Percentiles rank a stretch among this genome's conserved stretches.
These are phyloP conservation scores for Auxenochlorella pyrenoidosa DNA, from an alignment of 139 green algal genomes.

Conservation along the genomic window DNA sequence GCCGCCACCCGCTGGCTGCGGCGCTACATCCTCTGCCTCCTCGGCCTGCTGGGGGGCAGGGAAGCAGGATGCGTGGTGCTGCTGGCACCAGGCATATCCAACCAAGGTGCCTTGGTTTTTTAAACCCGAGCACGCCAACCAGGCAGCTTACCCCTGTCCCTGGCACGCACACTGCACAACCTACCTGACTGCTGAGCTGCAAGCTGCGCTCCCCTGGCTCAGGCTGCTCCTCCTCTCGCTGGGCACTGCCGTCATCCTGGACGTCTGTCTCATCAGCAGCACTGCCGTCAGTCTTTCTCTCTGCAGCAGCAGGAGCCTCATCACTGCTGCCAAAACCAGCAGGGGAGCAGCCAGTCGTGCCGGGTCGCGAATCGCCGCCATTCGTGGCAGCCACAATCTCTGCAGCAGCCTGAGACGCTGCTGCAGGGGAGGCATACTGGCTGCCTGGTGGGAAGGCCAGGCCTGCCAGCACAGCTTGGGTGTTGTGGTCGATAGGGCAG, in stretches of 20 bases:
- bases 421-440: constrained; percentile 6
- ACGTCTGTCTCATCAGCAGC: background rate
- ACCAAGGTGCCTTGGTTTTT: too few species aligned
- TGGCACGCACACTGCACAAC: background rate
- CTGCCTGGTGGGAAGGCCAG: constrained; percentile 17
- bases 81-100: too few species aligned
- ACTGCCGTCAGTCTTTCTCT: too few species aligned
- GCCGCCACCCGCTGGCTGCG: background rate
- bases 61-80: too few species aligned
- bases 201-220: background rate
- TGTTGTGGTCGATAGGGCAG: constrained; percentile 29
- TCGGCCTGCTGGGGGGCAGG: background rate
- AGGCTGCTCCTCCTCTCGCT: background rate
- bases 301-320: too few species aligned
- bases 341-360: background rate
- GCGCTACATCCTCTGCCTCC: background rate
- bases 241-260: too few species aligned
- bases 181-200: background rate
- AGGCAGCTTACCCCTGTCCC: too few species aligned
- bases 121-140: too few species aligned
- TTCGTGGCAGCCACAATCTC: background rate
- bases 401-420: background rate
- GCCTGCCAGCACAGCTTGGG: background rate
- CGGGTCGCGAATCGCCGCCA: background rate
- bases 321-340: background rate